A percentile compares a stretch with the other conserved stretches of the same genome.
These are phyloP conservation scores for Lactarius sp. DNA, from an alignment of 768 basidiomycete species.

Conservation along the genomic window DNA sequence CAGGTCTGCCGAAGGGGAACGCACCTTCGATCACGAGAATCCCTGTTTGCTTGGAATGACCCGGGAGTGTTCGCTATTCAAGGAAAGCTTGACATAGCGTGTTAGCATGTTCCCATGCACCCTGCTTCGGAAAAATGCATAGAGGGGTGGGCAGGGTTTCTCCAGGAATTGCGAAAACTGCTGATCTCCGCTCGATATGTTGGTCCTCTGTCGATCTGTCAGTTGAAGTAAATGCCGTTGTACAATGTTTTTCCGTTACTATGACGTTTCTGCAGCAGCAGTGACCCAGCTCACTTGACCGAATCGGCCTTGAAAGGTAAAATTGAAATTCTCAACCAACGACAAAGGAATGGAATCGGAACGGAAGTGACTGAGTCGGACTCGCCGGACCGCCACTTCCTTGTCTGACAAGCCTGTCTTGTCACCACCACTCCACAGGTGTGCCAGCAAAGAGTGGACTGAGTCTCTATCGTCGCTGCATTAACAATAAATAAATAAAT, in stretches of 20 bases:
- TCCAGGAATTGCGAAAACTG: background rate
- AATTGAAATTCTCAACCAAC: background rate
- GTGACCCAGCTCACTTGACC: background rate
- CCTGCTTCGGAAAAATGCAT: background rate
- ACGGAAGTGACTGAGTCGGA: background rate
- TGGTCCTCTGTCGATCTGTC: background rate
- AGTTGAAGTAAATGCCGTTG: too few species aligned
- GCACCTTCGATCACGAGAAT: slow-evolving; percentile 2
- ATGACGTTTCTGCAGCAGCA: too few species aligned
- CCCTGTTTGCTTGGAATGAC: background rate
- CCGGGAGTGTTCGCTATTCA: too few species aligned
- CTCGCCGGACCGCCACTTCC: background rate
- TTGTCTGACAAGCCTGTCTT: too few species aligned
- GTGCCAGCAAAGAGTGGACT: background rate
- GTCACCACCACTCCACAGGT: too few species aligned
- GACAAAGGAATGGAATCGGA: background rate
- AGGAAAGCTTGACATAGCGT: too few species aligned
- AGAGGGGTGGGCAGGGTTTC: background rate
- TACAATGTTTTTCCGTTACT: too few species aligned
- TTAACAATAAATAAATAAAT: too few species aligned
- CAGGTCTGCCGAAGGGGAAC: background rate
- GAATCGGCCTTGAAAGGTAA: background rate
- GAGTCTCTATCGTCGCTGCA: background rate
- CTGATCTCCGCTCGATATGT: background rate
- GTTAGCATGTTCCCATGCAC: background rate